Conservation (phyloP, 495 filamentous ascomycete species). For the Aspergillus taichungensis region DNA sequence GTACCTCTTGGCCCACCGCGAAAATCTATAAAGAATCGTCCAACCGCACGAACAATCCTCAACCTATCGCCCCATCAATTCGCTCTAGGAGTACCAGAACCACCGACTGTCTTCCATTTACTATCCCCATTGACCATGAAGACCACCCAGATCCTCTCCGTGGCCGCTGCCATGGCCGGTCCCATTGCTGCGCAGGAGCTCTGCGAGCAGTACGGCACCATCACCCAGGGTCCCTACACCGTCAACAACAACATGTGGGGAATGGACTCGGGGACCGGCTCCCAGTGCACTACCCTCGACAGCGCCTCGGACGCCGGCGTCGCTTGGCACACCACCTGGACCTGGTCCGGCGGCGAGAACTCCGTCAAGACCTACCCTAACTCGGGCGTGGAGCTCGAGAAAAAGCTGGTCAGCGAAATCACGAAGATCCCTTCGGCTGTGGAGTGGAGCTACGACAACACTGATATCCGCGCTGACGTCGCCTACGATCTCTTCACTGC, state of each 20-base stretch:
- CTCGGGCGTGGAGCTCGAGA: constrained; percentile 18
- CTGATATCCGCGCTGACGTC: constrained; percentile 33
- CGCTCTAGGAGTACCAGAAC: too few relatives aligned
- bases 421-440: constrained; percentile 28
- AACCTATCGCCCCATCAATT: too few relatives aligned
- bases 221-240: constrained; percentile 25
- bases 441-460: constrained; percentile 31
- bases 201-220: constrained; percentile 32
- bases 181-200: constrained; percentile 15
- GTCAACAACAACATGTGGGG: constrained; percentile 44
- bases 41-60: too few relatives aligned
- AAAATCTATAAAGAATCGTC: too few relatives aligned
- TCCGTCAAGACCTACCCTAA: constrained; percentile 41
- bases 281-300: constrained; percentile 35
- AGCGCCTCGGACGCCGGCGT: constrained; percentile 19
- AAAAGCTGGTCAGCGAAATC: constrained; percentile 24
- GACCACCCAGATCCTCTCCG: neutral
- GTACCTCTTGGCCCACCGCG: too few relatives aligned
- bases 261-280: constrained; percentile 22
- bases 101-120: too few relatives aligned
- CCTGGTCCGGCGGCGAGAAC: constrained; percentile 30
- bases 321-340: constrained; percentile 33
- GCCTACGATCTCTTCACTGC: constrained; percentile 42
- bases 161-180: constrained; percentile 3
- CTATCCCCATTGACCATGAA: constrained; percentile 4